These are phyloP conservation scores for Scedosporium dehoogii DNA, from an alignment of 2,329 filamentous ascomycete genomes.

Conservation along the genomic window DNA sequence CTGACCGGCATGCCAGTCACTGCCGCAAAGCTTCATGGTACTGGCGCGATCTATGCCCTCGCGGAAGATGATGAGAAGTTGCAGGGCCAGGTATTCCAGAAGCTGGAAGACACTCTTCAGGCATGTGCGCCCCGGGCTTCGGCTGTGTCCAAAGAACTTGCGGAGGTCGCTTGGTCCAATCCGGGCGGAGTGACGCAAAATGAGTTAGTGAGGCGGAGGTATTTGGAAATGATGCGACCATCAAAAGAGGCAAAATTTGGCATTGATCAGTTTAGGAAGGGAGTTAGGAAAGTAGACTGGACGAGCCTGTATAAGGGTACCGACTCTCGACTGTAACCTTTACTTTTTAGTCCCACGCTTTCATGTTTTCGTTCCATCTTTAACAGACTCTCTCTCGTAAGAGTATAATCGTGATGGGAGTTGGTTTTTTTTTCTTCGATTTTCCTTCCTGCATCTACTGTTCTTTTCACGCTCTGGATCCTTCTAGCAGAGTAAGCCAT, in stretches of 20 bases:
- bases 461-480: too few species aligned
- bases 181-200: constrained; percentile 10
- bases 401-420: too few species aligned
- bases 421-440: too few species aligned
- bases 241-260: constrained; percentile 5
- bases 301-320: not conserved
- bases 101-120: constrained; percentile 13
- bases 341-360: not conserved
- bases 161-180: constrained; percentile 11
- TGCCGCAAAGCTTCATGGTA: constrained; percentile 14
- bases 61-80: constrained; percentile 12
- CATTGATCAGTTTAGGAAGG: constrained; percentile 4
- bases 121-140: constrained; percentile 18
- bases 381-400: too few species aligned
- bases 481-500: too few species aligned
- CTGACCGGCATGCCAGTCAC: constrained; percentile 20
- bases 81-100: constrained; percentile 11
- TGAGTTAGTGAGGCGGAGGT: constrained; percentile 1
- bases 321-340: not conserved
- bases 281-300: constrained; percentile 6
- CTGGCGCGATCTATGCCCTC: constrained; percentile 17
- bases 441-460: too few species aligned
- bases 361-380: too few species aligned
- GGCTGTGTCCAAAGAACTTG: constrained; percentile 20
- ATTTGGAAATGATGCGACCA: constrained; percentile 5